Evolutionary conservation across 2,329 filamentous ascomycete species (phyloP).

Genomic region (Hymenoscyphus albidus): DNA sequence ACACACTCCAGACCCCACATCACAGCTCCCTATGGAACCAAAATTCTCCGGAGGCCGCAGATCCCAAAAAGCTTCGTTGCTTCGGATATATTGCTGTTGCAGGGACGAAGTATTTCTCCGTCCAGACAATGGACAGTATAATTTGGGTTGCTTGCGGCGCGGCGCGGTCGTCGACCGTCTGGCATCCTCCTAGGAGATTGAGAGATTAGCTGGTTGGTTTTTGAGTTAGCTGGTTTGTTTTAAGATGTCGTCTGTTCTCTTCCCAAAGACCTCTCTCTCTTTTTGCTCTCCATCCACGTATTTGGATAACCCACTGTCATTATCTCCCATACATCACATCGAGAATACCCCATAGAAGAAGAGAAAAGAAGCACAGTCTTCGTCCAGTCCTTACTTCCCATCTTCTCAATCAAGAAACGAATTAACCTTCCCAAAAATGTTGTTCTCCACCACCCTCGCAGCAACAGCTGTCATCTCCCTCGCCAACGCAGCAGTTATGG

Average conservation of each 20-base stretch:
- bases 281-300: not conserved
- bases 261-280: not conserved
- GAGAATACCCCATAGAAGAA: not conserved
- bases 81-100: not conserved
- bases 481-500: slow-evolving; percentile 28
- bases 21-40: not conserved
- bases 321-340: not conserved
- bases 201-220: not conserved
- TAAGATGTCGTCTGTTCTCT: not conserved
- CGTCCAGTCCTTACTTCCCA: slow-evolving; percentile 25
- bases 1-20: not conserved
- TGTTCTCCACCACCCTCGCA: slow-evolving; percentile 24
- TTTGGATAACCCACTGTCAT: not conserved
- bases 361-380: slow-evolving; percentile 26
- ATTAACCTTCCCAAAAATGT: slow-evolving; percentile 22
- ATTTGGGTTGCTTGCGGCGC: not conserved
- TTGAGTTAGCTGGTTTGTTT: not conserved
- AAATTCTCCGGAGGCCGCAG: not conserved
- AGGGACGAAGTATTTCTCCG: not conserved
- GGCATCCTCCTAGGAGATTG: not conserved
- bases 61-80: not conserved
- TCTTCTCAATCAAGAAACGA: slow-evolving; percentile 6
- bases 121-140: not conserved
- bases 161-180: not conserved
- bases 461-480: slow-evolving; percentile 24